Percentiles rank a stretch among this genome's conserved stretches.
Evolutionary conservation across 208 protist genomes (phyloP).

Genomic region (Acanthamoeba comandoni): DNA sequence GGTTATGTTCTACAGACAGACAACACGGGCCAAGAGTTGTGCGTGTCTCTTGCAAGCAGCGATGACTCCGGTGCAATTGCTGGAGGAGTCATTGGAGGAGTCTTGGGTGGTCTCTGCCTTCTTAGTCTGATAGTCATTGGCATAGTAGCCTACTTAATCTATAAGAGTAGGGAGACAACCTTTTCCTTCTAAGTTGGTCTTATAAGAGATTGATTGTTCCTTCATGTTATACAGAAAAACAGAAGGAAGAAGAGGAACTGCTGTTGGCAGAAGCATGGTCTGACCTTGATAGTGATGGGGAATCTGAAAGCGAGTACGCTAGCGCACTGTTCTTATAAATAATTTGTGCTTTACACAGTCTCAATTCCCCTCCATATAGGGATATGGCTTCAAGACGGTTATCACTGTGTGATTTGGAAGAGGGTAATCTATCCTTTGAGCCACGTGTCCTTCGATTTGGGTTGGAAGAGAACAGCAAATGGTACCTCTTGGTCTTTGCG

Average conservation of each 20-base stretch:
- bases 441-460: constrained; percentile 51
- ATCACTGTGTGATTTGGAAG: constrained; percentile 33
- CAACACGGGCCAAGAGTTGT: not conserved
- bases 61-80: not conserved
- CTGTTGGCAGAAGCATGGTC: constrained; percentile 49
- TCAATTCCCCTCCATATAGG: not conserved
- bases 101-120: not conserved
- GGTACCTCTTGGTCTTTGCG: too few relatives aligned
- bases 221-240: not conserved
- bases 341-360: too few relatives aligned
- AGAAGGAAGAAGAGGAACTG: constrained; percentile 21
- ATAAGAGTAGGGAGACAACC: too few relatives aligned
- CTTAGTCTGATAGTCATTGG: too few relatives aligned
- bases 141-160: too few relatives aligned
- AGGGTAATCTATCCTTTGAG: not conserved
- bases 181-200: too few relatives aligned
- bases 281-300: not conserved
- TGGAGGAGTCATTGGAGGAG: constrained; percentile 2
- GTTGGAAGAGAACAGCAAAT: not conserved
- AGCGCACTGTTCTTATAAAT: too few relatives aligned
- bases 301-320: not conserved
- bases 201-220: too few relatives aligned
- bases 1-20: not conserved
- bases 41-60: not conserved
- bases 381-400: not conserved